A percentile compares a stretch with the other conserved stretches of the same genome.
Evolutionary conservation across 208 protist genomes (phyloP).

Genomic region (Trypanosoma brucei): DNA sequence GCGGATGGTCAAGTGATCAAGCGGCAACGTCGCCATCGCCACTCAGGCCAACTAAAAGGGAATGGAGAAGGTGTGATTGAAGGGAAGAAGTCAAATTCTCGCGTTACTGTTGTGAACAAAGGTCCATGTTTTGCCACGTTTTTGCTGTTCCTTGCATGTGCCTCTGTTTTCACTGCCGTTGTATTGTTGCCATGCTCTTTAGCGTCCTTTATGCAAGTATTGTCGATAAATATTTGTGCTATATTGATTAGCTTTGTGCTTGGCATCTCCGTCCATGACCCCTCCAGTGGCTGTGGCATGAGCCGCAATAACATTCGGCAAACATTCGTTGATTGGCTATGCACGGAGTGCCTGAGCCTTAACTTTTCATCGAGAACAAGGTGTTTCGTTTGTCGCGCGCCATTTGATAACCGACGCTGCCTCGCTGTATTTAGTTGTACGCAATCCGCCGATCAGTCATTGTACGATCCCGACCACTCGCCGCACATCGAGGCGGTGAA

Average conservation of each 20-base stretch:
- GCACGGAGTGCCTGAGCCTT: slow-evolving; percentile 43
- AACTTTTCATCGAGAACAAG: slow-evolving; percentile 67
- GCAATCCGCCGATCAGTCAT: slow-evolving; percentile 27
- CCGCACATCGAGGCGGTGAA: slow-evolving; percentile 32
- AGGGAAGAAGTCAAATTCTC: too few relatives aligned
- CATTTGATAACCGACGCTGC: slow-evolving; percentile 41
- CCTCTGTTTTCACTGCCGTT: slow-evolving; percentile 4
- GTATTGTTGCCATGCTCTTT: slow-evolving; percentile 1
- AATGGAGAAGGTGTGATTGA: not conserved
- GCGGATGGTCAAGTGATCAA: not conserved
- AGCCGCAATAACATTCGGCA: slow-evolving; percentile 57
- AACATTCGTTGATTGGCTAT: slow-evolving; percentile 77
- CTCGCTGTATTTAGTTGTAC: slow-evolving; percentile 54
- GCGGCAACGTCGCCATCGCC: not conserved
- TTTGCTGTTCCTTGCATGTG: slow-evolving; percentile 5
- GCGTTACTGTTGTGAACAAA: slow-evolving; percentile 3
- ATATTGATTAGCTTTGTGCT: slow-evolving; percentile 28
- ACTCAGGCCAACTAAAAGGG: not conserved
- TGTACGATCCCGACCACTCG: slow-evolving; percentile 68
- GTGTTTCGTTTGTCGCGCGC: slow-evolving; percentile 70
- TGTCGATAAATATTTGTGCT: slow-evolving; percentile 6
- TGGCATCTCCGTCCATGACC: slow-evolving; percentile 37
- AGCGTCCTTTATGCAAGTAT: slow-evolving; percentile 6
- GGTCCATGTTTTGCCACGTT: slow-evolving; percentile 37
- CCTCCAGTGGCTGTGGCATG: slow-evolving; percentile 31